Evolutionary conservation across 2,329 filamentous ascomycete genomes (phyloP), one percentile per base, ranked within the genome.

Genomic region (Allantophomopsis cytisporea): DNA sequence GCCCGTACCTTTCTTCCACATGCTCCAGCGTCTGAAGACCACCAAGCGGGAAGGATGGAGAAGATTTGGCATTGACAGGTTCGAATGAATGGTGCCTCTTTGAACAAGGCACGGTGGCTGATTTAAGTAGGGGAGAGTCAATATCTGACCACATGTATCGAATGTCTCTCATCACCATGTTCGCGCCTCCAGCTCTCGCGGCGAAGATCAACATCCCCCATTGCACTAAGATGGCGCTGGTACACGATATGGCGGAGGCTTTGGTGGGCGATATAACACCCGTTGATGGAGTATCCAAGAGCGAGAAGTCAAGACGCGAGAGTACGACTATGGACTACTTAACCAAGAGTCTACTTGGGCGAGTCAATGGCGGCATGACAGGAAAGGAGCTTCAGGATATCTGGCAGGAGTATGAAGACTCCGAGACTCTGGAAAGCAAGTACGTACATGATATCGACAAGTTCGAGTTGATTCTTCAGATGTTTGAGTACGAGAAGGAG

Each of bases 91-190:
- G n/a, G n/a, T n/a, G n/a, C 10, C 31, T 34, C 35, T 7, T 2
- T 14, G 4, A 15, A 21, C 2, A 2, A 6, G 44, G 45, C 31
- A 17, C 28, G 11, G 7, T 15, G n/a, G 10, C 31, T 34, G 31
- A 34, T 15, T n/a, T 18, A 7, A 15, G 5, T 45, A 78, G 71
- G 42, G 83, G 85, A 57, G 91, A 98, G 61, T 94, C 86, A 2
- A 95, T 98, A 55, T 74, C 85, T 39, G 91, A 98, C 64, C 91
- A 98, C 70, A 98, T 98, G 91, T 98, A 96, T 64, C 87, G 91
- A 63, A 98, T 98, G 91, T 86, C 88, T 37, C 74, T 98, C 50
- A 86, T 98, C 60, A 87, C 85, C 47, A 84, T 98, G 79, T 75
- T 95, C 47, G 87, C 86, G 2, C 89, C 91, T 2, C 70, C 83